Evolutionary conservation across 768 basidiomycete genomes (phyloP), one percentile per base, ranked within the genome.

Genomic region (Lactarius indigo): DNA sequence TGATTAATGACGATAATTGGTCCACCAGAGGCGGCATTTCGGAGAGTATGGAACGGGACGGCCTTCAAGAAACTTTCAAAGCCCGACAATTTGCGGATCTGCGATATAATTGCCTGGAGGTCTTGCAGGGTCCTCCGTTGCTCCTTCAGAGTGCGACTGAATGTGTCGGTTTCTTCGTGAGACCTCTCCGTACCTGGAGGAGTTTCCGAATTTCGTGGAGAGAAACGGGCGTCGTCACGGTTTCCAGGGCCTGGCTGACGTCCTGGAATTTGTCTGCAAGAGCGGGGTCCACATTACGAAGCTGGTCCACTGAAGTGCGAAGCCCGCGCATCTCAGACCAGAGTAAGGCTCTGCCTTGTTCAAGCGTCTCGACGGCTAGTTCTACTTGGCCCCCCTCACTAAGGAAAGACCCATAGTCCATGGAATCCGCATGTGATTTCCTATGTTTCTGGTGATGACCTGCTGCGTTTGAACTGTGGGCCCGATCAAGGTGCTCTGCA

Each of bases 301-400:
- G 59, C 28, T 55, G 50, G 37, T 67, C 69, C n/a, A 52, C 54
- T 12, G 61, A 35, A 39, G 55, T 58, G 30, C 65, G 69, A 39
- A 70, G 33, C 13, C 59, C 23, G 15, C 57, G 69, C 50, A 66
- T 41, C 28, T 70, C 64, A n/a, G 39, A 60, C 59, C 69, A 70
- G 17, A 66, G 50, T 2, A 66, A 28, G 20, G 52, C 23, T 8
- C 69, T 57, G 5, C 70, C 70, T 35, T 71, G 44, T 42, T 71
- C 70, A n/a, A 71, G 57, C 35, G 18, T 35, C 57, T 71, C 65
- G 57, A 70, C 12, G 8, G 63, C 69, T 17, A 3, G 39, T 18
- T 33, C 58, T 30, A 64, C 15, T 50, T 42, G 42, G 15, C 57
- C 62, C 2, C 26, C 31, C 55, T 39, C 56, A n/a, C 52, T 57